Conservation (phyloP, 1,139 yeast genomes). For the Pichiaceae sp. region DNA sequence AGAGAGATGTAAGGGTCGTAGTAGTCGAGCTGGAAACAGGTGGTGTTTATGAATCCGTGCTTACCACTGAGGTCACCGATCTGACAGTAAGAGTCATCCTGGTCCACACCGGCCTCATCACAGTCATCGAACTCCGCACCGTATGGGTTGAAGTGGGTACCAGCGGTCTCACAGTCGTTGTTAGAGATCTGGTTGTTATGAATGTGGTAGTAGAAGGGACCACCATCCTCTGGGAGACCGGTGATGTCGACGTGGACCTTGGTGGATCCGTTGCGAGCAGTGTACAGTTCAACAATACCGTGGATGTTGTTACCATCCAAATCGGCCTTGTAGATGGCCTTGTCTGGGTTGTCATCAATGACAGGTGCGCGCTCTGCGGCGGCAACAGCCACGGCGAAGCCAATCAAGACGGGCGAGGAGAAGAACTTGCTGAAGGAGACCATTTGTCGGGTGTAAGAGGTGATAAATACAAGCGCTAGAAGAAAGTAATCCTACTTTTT, state of each 20-base stretch:
- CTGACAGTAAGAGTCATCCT: conserved; percentile 44
- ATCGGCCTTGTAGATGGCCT: conserved; percentile 24
- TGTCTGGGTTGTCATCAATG: conserved; percentile 20
- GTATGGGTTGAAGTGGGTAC: conserved; percentile 47
- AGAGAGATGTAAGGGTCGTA: conserved; percentile 46
- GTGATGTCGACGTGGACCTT: conserved; percentile 50
- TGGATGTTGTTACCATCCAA: conserved; percentile 22
- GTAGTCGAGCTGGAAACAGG: conserved; percentile 47
- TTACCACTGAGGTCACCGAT: conserved; percentile 58
- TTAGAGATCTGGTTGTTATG: conserved; percentile 38
- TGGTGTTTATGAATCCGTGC: conserved; percentile 49
- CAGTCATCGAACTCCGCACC: conserved; percentile 24
- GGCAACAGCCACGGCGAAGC: conserved; percentile 3
- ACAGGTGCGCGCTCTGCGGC: conserved; percentile 22
- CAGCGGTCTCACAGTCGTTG: conserved; percentile 44
- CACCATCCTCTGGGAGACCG: conserved; percentile 45
- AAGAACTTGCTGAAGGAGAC: not conserved
- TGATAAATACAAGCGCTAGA: not conserved
- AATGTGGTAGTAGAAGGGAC: conserved; percentile 51
- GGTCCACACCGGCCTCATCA: conserved; percentile 28
- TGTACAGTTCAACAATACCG: conserved; percentile 27
- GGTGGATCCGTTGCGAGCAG: conserved; percentile 29
- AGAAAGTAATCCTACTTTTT: too few species aligned
- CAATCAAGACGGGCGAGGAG: not conserved
- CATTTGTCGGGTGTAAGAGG: not conserved